Evolutionary conservation across 1,284 basidiomycete genomes (phyloP).

Genomic region (Cryptococcus floricola): DNA sequence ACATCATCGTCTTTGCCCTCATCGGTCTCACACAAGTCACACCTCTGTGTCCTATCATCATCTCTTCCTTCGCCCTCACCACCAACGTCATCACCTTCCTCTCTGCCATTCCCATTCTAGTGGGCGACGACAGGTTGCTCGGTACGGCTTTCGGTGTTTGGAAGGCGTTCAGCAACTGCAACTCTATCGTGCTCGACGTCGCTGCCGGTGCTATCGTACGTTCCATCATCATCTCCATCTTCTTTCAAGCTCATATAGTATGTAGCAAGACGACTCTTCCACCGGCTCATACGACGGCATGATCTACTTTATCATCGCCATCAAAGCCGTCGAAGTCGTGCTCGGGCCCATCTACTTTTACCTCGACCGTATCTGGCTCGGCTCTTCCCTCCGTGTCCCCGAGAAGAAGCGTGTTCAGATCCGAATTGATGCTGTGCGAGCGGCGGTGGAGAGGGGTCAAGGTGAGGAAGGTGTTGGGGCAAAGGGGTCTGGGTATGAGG

Average conservation of each 20-base stretch:
- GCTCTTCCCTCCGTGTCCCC: slow-evolving; percentile 39
- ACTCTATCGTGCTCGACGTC: slow-evolving; percentile 47
- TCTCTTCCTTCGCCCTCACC: slow-evolving; percentile 46
- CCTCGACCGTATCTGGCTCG: slow-evolving; percentile 40
- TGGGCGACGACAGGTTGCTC: slow-evolving; percentile 44
- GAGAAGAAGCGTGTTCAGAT: slow-evolving; percentile 37
- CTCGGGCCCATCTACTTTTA: slow-evolving; percentile 44
- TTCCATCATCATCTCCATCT: background rate
- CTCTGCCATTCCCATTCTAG: slow-evolving; percentile 49
- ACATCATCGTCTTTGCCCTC: slow-evolving; percentile 48
- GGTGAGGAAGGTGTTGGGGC: background rate
- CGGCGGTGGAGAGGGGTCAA: slow-evolving; percentile 6
- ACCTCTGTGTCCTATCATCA: slow-evolving; percentile 45
- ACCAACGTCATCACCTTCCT: slow-evolving; percentile 49
- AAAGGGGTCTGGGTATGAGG: slow-evolving; percentile 16
- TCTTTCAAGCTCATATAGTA: background rate
- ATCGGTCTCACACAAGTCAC: slow-evolving; percentile 49
- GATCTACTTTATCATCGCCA: slow-evolving; percentile 50
- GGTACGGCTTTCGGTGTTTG: slow-evolving; percentile 52
- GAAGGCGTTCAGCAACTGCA: slow-evolving; percentile 46
- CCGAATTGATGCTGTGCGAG: slow-evolving; percentile 17
- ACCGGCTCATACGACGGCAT: slow-evolving; percentile 45
- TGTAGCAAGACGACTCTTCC: slow-evolving; percentile 44
- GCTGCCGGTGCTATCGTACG: slow-evolving; percentile 44
- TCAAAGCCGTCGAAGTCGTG: slow-evolving; percentile 47